Conservation (phyloP, 23 red algal genomes). For the Cyanidiococcus yangmingshanensis region DNA sequence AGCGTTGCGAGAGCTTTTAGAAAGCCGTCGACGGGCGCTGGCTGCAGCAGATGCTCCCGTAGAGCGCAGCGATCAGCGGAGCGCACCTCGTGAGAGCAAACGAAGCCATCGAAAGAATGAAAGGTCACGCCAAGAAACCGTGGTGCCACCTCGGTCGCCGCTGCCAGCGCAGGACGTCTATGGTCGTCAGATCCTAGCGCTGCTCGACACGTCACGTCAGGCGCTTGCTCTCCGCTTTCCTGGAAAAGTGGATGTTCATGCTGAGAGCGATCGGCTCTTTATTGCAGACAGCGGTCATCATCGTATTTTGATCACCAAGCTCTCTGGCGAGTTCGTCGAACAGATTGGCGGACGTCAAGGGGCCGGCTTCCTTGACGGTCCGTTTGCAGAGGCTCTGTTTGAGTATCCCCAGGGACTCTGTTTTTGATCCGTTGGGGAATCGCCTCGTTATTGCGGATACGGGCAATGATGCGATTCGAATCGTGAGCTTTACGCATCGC, state of each 20-base stretch:
- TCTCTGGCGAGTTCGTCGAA: slow-evolving; percentile 24
- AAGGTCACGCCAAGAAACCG: neutral
- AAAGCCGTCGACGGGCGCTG: neutral
- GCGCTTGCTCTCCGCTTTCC: slow-evolving; percentile 45
- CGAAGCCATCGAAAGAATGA: neutral
- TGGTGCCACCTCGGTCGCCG: neutral
- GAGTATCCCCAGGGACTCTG: slow-evolving; percentile 62
- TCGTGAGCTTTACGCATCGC: slow-evolving; percentile 31
- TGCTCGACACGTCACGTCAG: neutral
- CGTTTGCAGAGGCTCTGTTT: slow-evolving; percentile 35
- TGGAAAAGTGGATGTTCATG: slow-evolving; percentile 36
- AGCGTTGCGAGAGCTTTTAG: neutral
- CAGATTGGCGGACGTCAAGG: slow-evolving; percentile 40
- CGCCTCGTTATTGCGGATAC: slow-evolving; percentile 62
- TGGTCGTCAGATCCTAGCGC: neutral
- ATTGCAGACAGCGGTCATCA: slow-evolving; percentile 79
- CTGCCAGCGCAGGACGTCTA: neutral
- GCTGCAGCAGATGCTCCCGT: neutral
- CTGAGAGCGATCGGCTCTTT: slow-evolving; percentile 29
- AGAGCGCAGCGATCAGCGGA: neutral
- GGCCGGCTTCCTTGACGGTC: slow-evolving; percentile 51
- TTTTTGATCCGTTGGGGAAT: slow-evolving; percentile 20
- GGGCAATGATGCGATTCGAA: slow-evolving; percentile 69
- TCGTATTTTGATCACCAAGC: slow-evolving; percentile 43
- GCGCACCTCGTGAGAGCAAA: neutral